phyloP scores from a whole-genome alignment of 257 asterid species.

The Oldenlandia corymbosa region DNA sequence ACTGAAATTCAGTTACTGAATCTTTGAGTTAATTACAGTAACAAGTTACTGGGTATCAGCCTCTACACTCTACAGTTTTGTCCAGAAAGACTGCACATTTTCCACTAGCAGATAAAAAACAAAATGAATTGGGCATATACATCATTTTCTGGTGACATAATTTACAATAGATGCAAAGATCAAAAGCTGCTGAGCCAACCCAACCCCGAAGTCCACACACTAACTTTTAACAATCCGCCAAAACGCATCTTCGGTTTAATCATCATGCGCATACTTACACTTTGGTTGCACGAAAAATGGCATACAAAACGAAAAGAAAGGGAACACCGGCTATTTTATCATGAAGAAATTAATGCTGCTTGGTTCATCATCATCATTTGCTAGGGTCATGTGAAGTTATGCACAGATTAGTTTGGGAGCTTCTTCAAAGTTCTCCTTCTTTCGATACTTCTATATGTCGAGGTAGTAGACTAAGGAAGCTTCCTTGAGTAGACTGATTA shows the following conservation, averaged over 20 bases:
- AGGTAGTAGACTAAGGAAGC: conserved; percentile 65
- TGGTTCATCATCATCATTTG: conserved; percentile 18
- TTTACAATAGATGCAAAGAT: conserved; percentile 42
- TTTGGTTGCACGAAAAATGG: conserved; percentile 23
- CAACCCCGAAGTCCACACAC: conserved; percentile 27
- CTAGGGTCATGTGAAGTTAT: conserved; percentile 33
- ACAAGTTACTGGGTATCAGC: conserved; percentile 20
- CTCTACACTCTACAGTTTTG: conserved; percentile 28
- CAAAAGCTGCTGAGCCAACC: conserved; percentile 22
- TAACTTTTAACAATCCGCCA: conserved; percentile 9
- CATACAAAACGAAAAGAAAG: conserved; percentile 27
- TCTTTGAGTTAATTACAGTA: conserved; percentile 28
- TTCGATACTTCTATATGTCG: conserved; percentile 46
- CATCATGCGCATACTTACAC: conserved; percentile 36
- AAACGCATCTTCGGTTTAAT: conserved; percentile 22
- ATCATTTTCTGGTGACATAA: conserved; percentile 29
- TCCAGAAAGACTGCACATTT: conserved; percentile 18
- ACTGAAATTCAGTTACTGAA: too few relatives aligned
- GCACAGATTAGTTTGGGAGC: conserved; percentile 25
- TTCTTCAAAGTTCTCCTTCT: conserved; percentile 34
- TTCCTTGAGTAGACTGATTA: conserved; percentile 62
- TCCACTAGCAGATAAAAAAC: conserved; percentile 15
- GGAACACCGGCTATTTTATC: conserved; percentile 24
- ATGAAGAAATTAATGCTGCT: conserved; percentile 19
- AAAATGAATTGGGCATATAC: conserved; percentile 27